Conservation (phyloP, 1,139 yeast species). For the Tardiomyces blankii region DNA sequence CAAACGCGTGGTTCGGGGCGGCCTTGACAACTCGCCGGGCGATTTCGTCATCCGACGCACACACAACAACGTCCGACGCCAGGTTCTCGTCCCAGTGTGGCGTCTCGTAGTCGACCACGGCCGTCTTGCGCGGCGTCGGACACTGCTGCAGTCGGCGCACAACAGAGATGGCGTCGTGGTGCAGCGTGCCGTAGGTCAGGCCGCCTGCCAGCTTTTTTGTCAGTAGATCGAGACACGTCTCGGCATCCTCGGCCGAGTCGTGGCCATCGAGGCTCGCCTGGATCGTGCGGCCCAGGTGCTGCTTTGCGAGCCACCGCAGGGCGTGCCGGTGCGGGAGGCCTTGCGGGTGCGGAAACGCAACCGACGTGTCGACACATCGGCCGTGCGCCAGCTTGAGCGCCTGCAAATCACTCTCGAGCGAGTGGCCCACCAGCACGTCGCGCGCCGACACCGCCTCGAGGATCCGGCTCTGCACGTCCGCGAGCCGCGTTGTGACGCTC, state of each 20-base stretch:
- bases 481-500: constrained; percentile 51
- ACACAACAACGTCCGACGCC: constrained; percentile 31
- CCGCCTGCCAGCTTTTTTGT: constrained; percentile 63
- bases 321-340: constrained; percentile 79
- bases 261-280: constrained; percentile 62
- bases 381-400: constrained; percentile 71
- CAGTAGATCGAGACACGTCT: constrained; percentile 67
- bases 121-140: constrained; percentile 14
- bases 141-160: background rate
- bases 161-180: constrained; percentile 5
- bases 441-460: constrained; percentile 49
- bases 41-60: constrained; percentile 49
- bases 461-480: constrained; percentile 55
- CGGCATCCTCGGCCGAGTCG: constrained; percentile 79
- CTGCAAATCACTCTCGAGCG: constrained; percentile 79
- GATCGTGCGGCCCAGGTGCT: constrained; percentile 44
- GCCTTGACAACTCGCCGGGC: constrained; percentile 29
- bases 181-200: constrained; percentile 43
- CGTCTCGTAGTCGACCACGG: constrained; percentile 26
- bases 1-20: constrained; percentile 30
- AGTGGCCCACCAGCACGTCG: constrained; percentile 74
- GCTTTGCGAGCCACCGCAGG: constrained; percentile 52
- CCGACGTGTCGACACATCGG: constrained; percentile 72
- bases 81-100: constrained; percentile 24
- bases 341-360: constrained; percentile 63